These are phyloP conservation scores for Arabidopsis lyrata DNA, from an alignment of 441 rosid species.

Conservation along the genomic window DNA sequence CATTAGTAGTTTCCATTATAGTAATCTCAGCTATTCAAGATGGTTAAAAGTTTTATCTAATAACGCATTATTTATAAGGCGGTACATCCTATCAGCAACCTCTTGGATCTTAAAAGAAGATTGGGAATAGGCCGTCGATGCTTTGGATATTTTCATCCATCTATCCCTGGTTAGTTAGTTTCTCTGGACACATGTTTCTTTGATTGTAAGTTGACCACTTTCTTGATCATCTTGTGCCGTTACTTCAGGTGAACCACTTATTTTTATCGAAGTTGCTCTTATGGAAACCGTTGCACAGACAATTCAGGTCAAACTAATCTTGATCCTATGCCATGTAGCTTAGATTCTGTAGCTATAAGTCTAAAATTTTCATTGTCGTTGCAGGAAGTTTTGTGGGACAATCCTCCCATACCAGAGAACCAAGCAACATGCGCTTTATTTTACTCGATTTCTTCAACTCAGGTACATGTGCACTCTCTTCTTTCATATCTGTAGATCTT, in stretches of 20 bases:
- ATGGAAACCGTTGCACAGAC: constrained; percentile 75
- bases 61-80: constrained; percentile 56
- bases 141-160: constrained; percentile 90
- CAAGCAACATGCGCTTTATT: constrained; percentile 88
- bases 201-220: constrained; percentile 3
- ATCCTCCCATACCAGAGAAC: constrained; percentile 82
- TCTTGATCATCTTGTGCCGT: constrained; percentile 3
- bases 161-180: constrained; percentile 75
- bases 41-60: constrained; percentile 20
- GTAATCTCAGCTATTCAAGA: neutral
- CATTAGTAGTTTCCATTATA: constrained; percentile 22
- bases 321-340: neutral
- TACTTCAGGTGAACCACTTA: constrained; percentile 88
- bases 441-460: constrained; percentile 97
- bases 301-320: constrained; percentile 66
- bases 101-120: constrained; percentile 94
- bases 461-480: constrained; percentile 52
- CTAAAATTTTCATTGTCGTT: constrained; percentile 21
- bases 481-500: constrained; percentile 11
- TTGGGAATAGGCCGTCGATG: constrained; percentile 89
- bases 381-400: constrained; percentile 97
- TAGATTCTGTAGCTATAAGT: constrained; percentile 26
- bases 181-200: constrained; percentile 9
- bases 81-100: constrained; percentile 95
- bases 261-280: constrained; percentile 97